phyloP scores from a whole-genome alignment of 805 yeast species.

The Wickerhamomyces hampshirensis region DNA sequence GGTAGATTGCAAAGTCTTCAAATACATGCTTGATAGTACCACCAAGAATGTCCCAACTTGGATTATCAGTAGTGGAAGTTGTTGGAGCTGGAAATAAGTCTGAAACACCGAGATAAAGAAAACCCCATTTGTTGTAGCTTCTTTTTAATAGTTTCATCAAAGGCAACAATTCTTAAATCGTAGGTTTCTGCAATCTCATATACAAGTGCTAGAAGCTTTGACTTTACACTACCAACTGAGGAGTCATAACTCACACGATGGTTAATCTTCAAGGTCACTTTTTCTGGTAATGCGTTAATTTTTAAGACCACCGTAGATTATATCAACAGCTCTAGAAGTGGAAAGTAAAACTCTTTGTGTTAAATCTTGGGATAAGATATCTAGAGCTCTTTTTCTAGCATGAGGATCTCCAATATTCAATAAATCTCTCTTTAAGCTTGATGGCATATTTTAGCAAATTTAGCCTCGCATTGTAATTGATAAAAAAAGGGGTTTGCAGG shows the following conservation, averaged over 20 bases:
- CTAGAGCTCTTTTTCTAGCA: slow-evolving; percentile 32
- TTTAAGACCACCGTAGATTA: slow-evolving; percentile 67
- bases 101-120: slow-evolving; percentile 5
- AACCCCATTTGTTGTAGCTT: slow-evolving; percentile 5
- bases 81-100: slow-evolving; percentile 13
- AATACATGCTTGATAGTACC: slow-evolving; percentile 53
- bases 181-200: slow-evolving; percentile 9
- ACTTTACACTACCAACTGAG: slow-evolving; percentile 29
- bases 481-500: slow-evolving; percentile 55
- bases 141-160: slow-evolving; percentile 4
- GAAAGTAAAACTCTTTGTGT: slow-evolving; percentile 11
- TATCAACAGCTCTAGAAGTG: slow-evolving; percentile 22
- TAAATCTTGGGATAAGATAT: slow-evolving; percentile 13
- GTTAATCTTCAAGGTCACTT: slow-evolving; percentile 43
- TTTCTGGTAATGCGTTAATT: slow-evolving; percentile 72
- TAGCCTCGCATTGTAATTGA: slow-evolving; percentile 55
- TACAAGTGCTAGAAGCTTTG: slow-evolving; percentile 8
- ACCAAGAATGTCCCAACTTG: slow-evolving; percentile 51
- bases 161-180: slow-evolving; percentile 10
- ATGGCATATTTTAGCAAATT: slow-evolving; percentile 28
- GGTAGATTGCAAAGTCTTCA: slow-evolving; percentile 32
- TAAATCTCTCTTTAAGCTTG: slow-evolving; percentile 26
- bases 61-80: slow-evolving; percentile 28
- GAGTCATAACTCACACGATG: slow-evolving; percentile 62
- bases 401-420: slow-evolving; percentile 20